Evolutionary conservation across 2,329 filamentous ascomycete species (phyloP), one percentile per base, ranked within the genome.

Genomic region (Alternaria infectoria): DNA sequence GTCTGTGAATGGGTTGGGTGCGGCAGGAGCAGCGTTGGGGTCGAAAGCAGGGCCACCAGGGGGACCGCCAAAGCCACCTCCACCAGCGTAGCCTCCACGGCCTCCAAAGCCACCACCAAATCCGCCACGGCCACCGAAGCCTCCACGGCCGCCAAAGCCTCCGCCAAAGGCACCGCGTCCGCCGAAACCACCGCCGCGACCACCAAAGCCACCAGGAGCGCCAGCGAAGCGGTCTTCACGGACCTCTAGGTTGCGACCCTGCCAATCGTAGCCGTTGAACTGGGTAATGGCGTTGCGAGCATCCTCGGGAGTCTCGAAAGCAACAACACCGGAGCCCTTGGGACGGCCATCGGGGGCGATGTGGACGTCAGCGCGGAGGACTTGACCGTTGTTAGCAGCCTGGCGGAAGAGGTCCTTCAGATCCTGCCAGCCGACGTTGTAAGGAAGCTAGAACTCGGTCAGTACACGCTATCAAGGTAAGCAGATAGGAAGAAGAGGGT

Each of bases 201-300:
- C 77, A n/a, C 30, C 30, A 44, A 66, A 68, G 28, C 76, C 79
- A 25, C 82, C 79, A 62, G 81, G 80, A 64, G 84, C 81, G 64
- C 89, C 90, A 63, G 96, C 96, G 78, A 94, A 99, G 61, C 96
- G 91, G 78, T 99, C 96, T 81, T 98, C 95, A 67, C 96, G 93
- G 67, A 99, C 96, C 80, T 99, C 96, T 54, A 99, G 88, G 56
- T 90, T 84, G 62, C 96, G 91, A 11, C 96, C 96, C 80, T 98
- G 95, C 96, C 96, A 99, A 69, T 99, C 96, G 79, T 97, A 98
- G 62, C 96, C 96, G 78, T 98, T 97, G 86, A 98, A 99, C 72
- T 97, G 94, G 77, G 93, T 90, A 69, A 99, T 99, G 21, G 96
- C 96, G 77, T 93, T 97, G 70, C 93, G 93, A 45, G 96, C 95